These are phyloP conservation scores for Rhodosporidiobolus sp. DNA, from an alignment of 768 basidiomycete species.

Conservation along the genomic window DNA sequence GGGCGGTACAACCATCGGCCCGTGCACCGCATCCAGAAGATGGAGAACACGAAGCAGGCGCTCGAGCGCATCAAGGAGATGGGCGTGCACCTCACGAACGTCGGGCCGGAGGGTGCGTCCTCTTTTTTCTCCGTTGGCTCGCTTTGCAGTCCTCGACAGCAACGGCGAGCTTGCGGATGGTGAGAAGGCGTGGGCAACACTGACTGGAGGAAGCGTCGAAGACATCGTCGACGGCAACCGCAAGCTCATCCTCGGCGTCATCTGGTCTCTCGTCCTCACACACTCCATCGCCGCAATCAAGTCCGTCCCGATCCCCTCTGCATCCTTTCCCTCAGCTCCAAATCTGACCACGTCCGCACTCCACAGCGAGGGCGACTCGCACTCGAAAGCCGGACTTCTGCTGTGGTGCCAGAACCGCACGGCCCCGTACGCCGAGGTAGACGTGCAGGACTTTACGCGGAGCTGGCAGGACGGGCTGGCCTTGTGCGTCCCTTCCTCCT, in stretches of 20 bases:
- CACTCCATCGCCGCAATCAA: constrained; percentile 99
- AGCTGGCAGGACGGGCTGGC: constrained; percentile 96
- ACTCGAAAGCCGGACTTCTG: constrained; percentile 92
- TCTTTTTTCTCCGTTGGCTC: constrained; percentile 16
- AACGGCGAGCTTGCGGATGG: too few relatives aligned
- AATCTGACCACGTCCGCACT: background rate
- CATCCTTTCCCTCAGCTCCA: background rate
- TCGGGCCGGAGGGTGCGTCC: constrained; percentile 81
- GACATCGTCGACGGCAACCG: constrained; percentile 99
- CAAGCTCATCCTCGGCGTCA: constrained; percentile 93
- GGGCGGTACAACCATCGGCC: constrained; percentile 91
- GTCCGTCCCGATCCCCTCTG: constrained; percentile 53
- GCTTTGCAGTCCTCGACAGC: background rate
- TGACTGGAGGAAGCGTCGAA: constrained; percentile 47
- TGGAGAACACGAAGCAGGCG: constrained; percentile 96
- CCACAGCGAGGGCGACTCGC: constrained; percentile 90
- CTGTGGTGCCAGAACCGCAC: constrained; percentile 99
- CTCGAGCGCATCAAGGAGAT: constrained; percentile 81
- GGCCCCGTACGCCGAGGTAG: constrained; percentile 78
- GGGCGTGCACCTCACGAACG: constrained; percentile 86
- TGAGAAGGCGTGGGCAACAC: too few relatives aligned
- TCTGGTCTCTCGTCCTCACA: constrained; percentile 94
- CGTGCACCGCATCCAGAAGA: constrained; percentile 89
- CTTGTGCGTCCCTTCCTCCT: constrained; percentile 52
- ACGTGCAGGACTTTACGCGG: constrained; percentile 87